phyloP scores from a whole-genome alignment of 108 stramenopile species.

The Pseudonitzschia pungens region DNA sequence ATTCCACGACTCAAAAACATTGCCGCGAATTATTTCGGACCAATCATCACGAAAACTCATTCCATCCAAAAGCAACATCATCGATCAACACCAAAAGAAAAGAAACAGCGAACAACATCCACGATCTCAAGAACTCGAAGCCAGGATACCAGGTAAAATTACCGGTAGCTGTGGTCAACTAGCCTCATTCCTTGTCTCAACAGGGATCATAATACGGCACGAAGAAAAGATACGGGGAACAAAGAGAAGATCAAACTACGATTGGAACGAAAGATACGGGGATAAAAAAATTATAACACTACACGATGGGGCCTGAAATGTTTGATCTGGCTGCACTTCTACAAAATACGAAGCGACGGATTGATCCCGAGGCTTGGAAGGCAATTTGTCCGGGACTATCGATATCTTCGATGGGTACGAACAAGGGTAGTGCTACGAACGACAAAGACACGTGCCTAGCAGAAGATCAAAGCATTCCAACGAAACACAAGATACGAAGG shows the following conservation, averaged over 20 bases:
- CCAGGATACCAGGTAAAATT: too few species aligned
- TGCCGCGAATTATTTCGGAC: too few species aligned
- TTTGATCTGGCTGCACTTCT: constrained; percentile 9
- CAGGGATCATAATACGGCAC: background rate
- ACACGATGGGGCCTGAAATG: background rate
- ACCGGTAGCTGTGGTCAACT: too few species aligned
- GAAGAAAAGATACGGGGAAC: background rate
- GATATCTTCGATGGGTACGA: background rate
- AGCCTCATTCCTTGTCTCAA: too few species aligned
- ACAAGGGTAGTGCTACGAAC: background rate
- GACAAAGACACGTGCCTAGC: background rate
- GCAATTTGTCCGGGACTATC: constrained; percentile 21
- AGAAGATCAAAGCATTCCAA: background rate
- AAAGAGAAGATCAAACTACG: too few species aligned
- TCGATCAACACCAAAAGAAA: too few species aligned
- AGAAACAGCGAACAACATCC: too few species aligned
- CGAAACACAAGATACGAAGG: background rate
- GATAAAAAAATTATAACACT: background rate
- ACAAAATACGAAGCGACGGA: background rate
- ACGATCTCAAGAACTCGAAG: too few species aligned
- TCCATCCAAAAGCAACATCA: too few species aligned
- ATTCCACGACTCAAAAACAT: background rate
- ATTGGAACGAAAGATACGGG: background rate
- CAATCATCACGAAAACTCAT: too few species aligned
- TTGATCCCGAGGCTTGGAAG: constrained; percentile 14